Percentiles rank a stretch among this genome's conserved stretches.
These are phyloP conservation scores for Wickerhamiella azyma DNA, from an alignment of 805 yeast genomes.

Conservation along the genomic window DNA sequence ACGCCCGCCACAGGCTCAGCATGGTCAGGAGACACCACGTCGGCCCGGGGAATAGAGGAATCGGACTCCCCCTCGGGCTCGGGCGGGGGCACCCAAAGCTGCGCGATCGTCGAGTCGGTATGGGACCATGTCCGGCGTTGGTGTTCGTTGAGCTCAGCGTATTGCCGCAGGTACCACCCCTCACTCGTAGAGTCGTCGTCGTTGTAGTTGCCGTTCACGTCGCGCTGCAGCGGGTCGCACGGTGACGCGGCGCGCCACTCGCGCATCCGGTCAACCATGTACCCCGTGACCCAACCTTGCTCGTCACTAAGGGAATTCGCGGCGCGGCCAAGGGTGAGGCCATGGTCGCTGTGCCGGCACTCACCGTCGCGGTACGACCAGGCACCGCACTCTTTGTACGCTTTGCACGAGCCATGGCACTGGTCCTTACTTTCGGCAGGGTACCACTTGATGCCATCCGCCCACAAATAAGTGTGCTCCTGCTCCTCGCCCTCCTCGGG, in stretches of 20 bases:
- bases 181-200: conserved; percentile 11
- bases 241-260: conserved; percentile 8
- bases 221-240: conserved; percentile 8
- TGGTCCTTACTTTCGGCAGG: background rate
- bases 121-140: background rate
- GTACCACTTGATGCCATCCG: background rate
- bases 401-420: conserved; percentile 14
- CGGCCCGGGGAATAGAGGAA: too few species aligned
- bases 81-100: background rate
- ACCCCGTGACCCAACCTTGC: conserved; percentile 18
- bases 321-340: conserved; percentile 14
- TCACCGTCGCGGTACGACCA: conserved; percentile 12
- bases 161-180: conserved; percentile 14
- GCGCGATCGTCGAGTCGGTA: background rate
- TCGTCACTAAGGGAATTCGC: conserved; percentile 10
- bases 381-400: conserved; percentile 13
- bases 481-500: conserved; percentile 7
- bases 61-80: too few species aligned
- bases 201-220: conserved; percentile 7
- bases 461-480: background rate
- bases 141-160: background rate
- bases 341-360: conserved; percentile 11
- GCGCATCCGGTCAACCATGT: conserved; percentile 24
- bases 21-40: too few species aligned
- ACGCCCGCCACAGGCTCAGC: too few species aligned